phyloP scores from a whole-genome alignment of 2,329 filamentous ascomycete genomes.

The Paraphoma sp. region DNA sequence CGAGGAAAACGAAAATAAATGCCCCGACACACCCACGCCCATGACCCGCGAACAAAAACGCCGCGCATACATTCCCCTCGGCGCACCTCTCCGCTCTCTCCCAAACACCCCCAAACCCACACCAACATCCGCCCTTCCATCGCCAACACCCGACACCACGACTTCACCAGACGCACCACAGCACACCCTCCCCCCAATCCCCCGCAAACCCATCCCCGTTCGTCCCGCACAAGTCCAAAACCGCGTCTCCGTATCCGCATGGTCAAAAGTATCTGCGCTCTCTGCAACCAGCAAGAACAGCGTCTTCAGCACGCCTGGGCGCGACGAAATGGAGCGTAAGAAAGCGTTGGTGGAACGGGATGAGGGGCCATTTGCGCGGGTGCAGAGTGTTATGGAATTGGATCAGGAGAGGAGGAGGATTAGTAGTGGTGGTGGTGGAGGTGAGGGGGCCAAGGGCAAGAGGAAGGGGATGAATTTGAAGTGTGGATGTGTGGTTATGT shows the following conservation, averaged over 20 bases:
- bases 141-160: background rate
- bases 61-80: conserved; percentile 20
- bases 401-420: conserved; percentile 19
- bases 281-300: conserved; percentile 12
- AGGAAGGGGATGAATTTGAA: conserved; percentile 1
- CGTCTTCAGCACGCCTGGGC: conserved; percentile 34
- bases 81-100: background rate
- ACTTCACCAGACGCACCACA: no score
- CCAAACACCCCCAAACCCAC: background rate
- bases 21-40: conserved; percentile 30
- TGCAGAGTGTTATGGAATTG: conserved; percentile 22
- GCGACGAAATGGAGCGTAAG: conserved; percentile 43
- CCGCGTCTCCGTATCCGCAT: conserved; percentile 6
- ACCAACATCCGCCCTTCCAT: no score
- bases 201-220: background rate
- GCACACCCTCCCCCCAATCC: background rate
- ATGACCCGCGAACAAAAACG: conserved; percentile 22
- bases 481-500: conserved; percentile 7
- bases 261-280: conserved; percentile 3
- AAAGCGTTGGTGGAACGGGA: conserved; percentile 27
- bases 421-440: conserved; percentile 6
- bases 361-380: conserved; percentile 31
- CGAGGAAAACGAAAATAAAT: background rate
- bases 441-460: background rate
- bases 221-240: background rate